Base-by-base conservation (phyloP, 148 eudicot genomes). In the Drosera capensis region DNA sequence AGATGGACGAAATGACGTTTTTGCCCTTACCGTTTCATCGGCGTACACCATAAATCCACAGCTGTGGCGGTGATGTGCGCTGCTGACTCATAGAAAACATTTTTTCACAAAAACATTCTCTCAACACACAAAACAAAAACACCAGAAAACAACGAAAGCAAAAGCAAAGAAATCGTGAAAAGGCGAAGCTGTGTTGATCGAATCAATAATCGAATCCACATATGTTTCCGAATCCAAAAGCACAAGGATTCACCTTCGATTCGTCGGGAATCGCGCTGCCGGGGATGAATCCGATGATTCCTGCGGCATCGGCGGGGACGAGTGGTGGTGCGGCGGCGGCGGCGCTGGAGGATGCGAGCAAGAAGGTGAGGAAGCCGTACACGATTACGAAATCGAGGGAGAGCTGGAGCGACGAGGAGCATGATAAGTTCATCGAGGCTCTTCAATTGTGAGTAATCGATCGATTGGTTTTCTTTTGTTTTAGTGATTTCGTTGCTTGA, bases 401-500 rank as follows among this genome's bases (percentile, higher is more conserved):
- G 63, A 66, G 61, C 35, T 77, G 83, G 83, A 72, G 63, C 43
- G 83, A 77, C 5, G 49, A 66, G 34, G 83, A 77, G 54, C 79
- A 77, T 36, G 83, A 77, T 18, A 77, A 63, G 70, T 77, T 77
- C 40, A 65, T 77, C 8, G 83, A 77, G 64, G 83, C 83, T 63
- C 70, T 77, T 41, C 76, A 77, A 22, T 59, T 77, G 83, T 77
- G 39, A 59, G 62, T 41, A 34, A 4, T 34, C n/a, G 38, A 34
- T 34, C 31, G 31, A 28, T 28, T 28, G 31, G 31, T 11, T 5
- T n/a, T 24, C 20, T 20, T 16, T 57, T 20, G 44, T 7, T 18
- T 20, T 35, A 41, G 20, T 17, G 15, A 2, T 25, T 26, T 17
- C 14, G 7, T 8, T 20, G 1, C 12, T 22, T 11, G 2, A 1